Conservation (phyloP, 2,329 filamentous ascomycete genomes). For the Epichloe coenophiala region DNA sequence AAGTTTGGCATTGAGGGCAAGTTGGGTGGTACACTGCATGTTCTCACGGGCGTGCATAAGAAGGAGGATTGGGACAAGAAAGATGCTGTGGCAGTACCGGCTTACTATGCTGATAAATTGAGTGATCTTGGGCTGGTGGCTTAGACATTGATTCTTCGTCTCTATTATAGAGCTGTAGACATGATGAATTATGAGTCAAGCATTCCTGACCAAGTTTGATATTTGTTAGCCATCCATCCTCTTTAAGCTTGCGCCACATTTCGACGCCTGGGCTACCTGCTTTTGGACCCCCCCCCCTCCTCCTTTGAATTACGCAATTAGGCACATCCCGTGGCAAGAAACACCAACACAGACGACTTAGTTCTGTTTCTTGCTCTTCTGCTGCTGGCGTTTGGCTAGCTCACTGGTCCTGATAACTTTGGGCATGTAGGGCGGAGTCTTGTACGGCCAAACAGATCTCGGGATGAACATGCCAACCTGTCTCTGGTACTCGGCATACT, state of each 20-base stretch:
- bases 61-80: conserved; percentile 70
- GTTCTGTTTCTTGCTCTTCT: conserved; percentile 25
- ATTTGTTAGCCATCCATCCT: not conserved
- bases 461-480: conserved; percentile 78
- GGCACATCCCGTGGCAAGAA: not conserved
- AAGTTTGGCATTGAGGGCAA: conserved; percentile 85
- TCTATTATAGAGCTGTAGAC: conserved; percentile 4
- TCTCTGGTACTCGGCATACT: conserved; percentile 74
- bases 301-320: not conserved
- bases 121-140: conserved; percentile 48
- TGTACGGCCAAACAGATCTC: conserved; percentile 30
- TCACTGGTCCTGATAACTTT: conserved; percentile 39
- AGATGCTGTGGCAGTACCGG: conserved; percentile 56
- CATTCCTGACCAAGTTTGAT: not conserved
- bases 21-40: conserved; percentile 79
- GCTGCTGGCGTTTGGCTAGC: conserved; percentile 29
- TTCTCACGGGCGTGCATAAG: conserved; percentile 78
- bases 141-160: conserved; percentile 5
- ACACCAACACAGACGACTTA: conserved; percentile 2
- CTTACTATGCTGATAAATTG: conserved; percentile 72
- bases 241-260: not conserved
- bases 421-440: conserved; percentile 22
- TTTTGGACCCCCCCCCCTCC: not conserved
- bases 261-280: not conserved
- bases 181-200: not conserved